Conservation (phyloP, 2,329 filamentous ascomycete genomes). For the Trichoderma polysporum region DNA sequence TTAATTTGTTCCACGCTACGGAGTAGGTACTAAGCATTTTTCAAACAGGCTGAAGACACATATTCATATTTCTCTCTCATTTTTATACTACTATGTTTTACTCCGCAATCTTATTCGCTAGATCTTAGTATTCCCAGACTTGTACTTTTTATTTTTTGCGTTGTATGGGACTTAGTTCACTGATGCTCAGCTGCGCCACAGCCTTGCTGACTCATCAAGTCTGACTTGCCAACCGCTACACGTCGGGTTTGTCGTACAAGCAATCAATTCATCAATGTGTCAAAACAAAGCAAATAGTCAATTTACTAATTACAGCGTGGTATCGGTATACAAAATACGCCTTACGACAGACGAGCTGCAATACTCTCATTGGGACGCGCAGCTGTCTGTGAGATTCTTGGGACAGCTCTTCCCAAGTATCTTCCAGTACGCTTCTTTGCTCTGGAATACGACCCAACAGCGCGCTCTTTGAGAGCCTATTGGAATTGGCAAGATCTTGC, state of each 20-base stretch:
- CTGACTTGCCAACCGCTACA: slow-evolving; percentile 6
- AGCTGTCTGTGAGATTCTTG: neutral
- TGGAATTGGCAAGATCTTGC: neutral
- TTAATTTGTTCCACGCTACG: too few relatives aligned
- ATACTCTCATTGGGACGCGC: neutral
- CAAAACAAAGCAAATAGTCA: slow-evolving; percentile 6
- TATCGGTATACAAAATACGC: neutral
- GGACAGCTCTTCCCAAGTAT: neutral
- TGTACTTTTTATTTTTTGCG: neutral
- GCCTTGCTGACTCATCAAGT: slow-evolving; percentile 26
- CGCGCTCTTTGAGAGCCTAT: neutral
- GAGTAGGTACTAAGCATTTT: too few relatives aligned
- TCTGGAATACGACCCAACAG: neutral
- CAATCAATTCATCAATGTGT: slow-evolving; percentile 9
- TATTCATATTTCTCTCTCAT: neutral
- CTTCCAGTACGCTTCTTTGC: neutral
- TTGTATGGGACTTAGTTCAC: neutral
- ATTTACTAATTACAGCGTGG: neutral
- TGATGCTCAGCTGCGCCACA: slow-evolving; percentile 19
- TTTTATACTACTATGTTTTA: neutral
- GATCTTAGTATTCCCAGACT: neutral
- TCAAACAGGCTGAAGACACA: neutral
- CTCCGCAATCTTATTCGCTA: neutral
- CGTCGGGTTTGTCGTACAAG: neutral
- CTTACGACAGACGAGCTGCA: neutral